Conservation (phyloP, 441 rosid genomes). For the Bruguiera hainesii region DNA sequence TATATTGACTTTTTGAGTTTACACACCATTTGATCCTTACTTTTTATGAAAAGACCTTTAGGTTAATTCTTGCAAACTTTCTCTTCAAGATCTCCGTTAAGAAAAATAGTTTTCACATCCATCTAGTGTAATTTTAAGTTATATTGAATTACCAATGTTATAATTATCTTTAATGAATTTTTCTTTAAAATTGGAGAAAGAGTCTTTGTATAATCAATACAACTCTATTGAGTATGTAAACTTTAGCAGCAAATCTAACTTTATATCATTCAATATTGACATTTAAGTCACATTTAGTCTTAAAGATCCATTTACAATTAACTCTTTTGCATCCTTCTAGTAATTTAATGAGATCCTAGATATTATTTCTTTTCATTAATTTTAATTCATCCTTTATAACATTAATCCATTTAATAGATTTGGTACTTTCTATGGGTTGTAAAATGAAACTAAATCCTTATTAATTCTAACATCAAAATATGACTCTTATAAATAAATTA, state of each 20-base stretch:
- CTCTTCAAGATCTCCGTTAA: background rate
- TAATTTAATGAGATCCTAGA: background rate
- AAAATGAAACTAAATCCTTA: too few relatives aligned
- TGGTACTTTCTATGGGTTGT: too few relatives aligned
- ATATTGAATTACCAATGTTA: background rate
- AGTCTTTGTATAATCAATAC: too few relatives aligned
- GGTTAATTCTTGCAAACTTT: background rate
- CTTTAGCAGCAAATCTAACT: background rate
- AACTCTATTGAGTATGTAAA: too few relatives aligned
- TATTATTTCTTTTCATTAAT: too few relatives aligned
- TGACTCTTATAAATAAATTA: too few relatives aligned
- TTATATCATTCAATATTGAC: background rate
- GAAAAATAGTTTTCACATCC: background rate
- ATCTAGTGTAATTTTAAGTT: background rate
- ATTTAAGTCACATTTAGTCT: background rate
- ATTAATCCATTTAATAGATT: too few relatives aligned
- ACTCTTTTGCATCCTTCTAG: background rate
- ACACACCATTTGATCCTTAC: background rate
- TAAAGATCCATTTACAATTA: background rate
- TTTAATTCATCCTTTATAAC: too few relatives aligned
- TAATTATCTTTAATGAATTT: background rate
- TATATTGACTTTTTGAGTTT: too few relatives aligned
- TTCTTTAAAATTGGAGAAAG: too few relatives aligned
- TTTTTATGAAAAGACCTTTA: too few relatives aligned
- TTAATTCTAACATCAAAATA: too few relatives aligned